Evolutionary conservation across 805 yeast species (phyloP).

Genomic region (Clavispora phyllophila): DNA sequence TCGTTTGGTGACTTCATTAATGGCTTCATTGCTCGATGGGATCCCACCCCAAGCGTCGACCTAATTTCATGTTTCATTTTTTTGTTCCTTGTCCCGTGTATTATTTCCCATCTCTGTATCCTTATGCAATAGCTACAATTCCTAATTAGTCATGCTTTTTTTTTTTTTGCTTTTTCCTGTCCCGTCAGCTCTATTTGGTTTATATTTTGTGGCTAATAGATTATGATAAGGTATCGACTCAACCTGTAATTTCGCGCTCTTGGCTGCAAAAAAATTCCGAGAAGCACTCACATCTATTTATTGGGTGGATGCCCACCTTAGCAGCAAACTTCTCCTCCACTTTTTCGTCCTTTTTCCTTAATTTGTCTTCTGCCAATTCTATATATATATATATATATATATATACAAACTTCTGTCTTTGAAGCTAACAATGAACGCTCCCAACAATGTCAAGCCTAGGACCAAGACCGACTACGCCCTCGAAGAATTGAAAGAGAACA

Average conservation of each 20-base stretch:
- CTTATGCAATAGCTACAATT: neutral
- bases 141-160: neutral
- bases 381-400: too few species aligned
- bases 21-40: slow-evolving; percentile 3
- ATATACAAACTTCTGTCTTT: too few species aligned
- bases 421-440: too few species aligned
- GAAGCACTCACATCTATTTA: neutral
- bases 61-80: neutral
- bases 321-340: too few species aligned
- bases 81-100: slow-evolving; percentile 2
- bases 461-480: neutral
- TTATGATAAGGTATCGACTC: neutral
- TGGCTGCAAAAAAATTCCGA: neutral
- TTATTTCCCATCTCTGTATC: slow-evolving; percentile 1
- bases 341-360: too few species aligned
- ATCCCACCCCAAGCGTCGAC: slow-evolving; percentile 1
- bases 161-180: neutral
- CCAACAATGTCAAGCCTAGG: neutral
- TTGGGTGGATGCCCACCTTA: too few species aligned
- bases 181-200: neutral
- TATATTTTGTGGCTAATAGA: neutral
- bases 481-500: neutral
- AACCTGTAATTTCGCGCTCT: neutral
- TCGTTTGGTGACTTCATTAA: slow-evolving; percentile 3
- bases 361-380: too few species aligned